Evolutionary conservation across 495 filamentous ascomycete species (phyloP), one percentile per base, ranked within the genome.

Genomic region (Penicillium nucicola): DNA sequence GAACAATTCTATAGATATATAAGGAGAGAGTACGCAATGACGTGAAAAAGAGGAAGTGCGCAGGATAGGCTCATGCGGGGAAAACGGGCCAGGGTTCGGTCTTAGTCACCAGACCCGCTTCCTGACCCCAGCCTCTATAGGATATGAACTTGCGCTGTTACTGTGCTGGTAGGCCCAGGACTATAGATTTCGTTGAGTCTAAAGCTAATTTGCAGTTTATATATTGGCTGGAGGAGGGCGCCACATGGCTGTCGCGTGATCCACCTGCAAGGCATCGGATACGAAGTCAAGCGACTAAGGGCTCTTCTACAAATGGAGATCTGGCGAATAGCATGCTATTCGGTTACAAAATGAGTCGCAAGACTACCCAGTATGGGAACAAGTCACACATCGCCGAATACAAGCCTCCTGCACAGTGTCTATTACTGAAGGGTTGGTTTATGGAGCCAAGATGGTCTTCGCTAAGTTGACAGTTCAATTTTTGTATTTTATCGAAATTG

Each of bases 41-140:
- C 3, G 13, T 45, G 34, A 22, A 39, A 30, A 33, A 40, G 18
- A 40, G 15, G 25, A 18, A 19, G 35, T 31, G 49, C 38, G 47
- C 25, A 28, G 25, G 25, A 49, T 30, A 25, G 19, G 23, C 41
- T 12, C 50, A 58, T 59, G 59, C 59, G 59, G 60, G 60, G 53
- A 62, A 62, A 56, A 20, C 13, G 45, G 36, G 25, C 43, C 43
- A 30, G 32, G 33, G 23, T 20, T 32, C 19, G 13, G 43, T 32
- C 25, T 61, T 58, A 61, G 58, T 61, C 55, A 61, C 58, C 33
- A 40, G 35, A 28, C 51, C 46, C 52, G 25, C 31, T 25, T 19
- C 25, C 25, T 23, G 4, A 7, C 22, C 25, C 2, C 25, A 28
- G 10, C 25, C 0, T 28, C 25, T 28, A 28, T 28, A 6, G 2